These are phyloP conservation scores for Coemansia pectinata DNA, from an alignment of 192 early-diverging fungal genomes.

Conservation along the genomic window DNA sequence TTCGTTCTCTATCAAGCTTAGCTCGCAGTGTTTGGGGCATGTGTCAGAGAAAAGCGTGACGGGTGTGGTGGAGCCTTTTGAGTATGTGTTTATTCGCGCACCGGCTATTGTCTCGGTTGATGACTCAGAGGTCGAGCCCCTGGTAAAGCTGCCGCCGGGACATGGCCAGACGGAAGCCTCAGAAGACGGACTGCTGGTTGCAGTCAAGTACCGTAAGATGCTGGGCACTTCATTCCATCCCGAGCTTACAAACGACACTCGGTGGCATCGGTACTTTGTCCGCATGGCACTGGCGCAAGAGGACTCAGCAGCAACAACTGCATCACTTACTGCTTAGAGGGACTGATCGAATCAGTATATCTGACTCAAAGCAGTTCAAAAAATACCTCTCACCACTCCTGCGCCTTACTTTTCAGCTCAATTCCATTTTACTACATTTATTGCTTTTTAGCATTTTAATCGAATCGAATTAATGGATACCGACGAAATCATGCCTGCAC, in stretches of 20 bases:
- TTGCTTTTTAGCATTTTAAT: not conserved
- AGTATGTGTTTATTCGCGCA: conserved; percentile 92
- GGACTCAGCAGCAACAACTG: not conserved
- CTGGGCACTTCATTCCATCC: conserved; percentile 96
- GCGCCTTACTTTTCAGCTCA: not conserved
- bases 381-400: not conserved
- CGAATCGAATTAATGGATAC: not conserved
- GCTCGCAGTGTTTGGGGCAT: conserved; percentile 53
- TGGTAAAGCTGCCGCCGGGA: conserved; percentile 63
- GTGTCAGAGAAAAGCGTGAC: conserved; percentile 9
- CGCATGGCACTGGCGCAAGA: conserved; percentile 31
- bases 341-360: not conserved
- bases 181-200: conserved; percentile 73
- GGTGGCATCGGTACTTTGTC: conserved; percentile 88
- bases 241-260: conserved; percentile 85
- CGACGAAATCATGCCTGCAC: not conserved
- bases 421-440: not conserved
- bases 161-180: conserved; percentile 52
- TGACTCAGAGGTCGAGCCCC: conserved; percentile 70
- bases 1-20: conserved; percentile 79
- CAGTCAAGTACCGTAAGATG: conserved; percentile 83
- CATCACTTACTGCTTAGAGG: not conserved
- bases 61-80: conserved; percentile 36
- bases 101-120: conserved; percentile 78
- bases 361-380: not conserved